Evolutionary conservation across 2,329 filamentous ascomycete species (phyloP).

Genomic region (Clonostachys sp.): DNA sequence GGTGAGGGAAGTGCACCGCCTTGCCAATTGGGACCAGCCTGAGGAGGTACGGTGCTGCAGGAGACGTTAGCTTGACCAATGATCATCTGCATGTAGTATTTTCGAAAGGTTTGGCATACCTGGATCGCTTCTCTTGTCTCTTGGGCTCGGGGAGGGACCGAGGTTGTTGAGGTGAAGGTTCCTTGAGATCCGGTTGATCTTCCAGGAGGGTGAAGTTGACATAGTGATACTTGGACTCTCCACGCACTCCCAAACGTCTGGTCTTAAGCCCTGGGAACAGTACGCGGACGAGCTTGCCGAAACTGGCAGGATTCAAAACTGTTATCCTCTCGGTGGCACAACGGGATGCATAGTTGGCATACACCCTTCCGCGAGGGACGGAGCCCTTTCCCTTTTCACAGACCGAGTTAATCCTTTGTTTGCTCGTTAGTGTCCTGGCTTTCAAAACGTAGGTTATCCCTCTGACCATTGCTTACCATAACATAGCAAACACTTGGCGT

Average conservation of each 20-base stretch:
- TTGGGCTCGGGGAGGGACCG: not conserved
- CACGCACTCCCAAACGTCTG: slow-evolving; percentile 82
- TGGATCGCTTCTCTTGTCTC: not conserved
- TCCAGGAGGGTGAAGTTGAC: slow-evolving; percentile 61
- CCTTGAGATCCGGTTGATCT: slow-evolving; percentile 23
- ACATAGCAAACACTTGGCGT: slow-evolving; percentile 83
- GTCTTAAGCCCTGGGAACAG: slow-evolving; percentile 96
- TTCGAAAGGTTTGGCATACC: slow-evolving; percentile 34
- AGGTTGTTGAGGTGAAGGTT: not conserved
- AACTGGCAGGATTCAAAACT: slow-evolving; percentile 92
- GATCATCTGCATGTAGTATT: slow-evolving; percentile 9
- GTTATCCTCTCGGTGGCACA: slow-evolving; percentile 93
- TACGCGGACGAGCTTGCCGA: slow-evolving; percentile 93
- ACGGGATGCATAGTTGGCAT: slow-evolving; percentile 88
- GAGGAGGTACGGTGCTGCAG: slow-evolving; percentile 25
- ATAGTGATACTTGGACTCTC: slow-evolving; percentile 98
- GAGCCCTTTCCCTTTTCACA: slow-evolving; percentile 76
- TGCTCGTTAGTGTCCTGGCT: slow-evolving; percentile 6
- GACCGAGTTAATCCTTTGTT: slow-evolving; percentile 63
- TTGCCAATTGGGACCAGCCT: slow-evolving; percentile 12
- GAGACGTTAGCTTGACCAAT: not conserved
- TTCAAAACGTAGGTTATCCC: too few relatives aligned
- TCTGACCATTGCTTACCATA: slow-evolving; percentile 57
- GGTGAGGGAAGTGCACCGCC: slow-evolving; percentile 20
- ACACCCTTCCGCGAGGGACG: slow-evolving; percentile 87